A percentile compares a stretch with the other conserved stretches of the same genome.
Evolutionary conservation across 2,329 filamentous ascomycete species (phyloP).

Genomic region (Elsinoe necatrix): DNA sequence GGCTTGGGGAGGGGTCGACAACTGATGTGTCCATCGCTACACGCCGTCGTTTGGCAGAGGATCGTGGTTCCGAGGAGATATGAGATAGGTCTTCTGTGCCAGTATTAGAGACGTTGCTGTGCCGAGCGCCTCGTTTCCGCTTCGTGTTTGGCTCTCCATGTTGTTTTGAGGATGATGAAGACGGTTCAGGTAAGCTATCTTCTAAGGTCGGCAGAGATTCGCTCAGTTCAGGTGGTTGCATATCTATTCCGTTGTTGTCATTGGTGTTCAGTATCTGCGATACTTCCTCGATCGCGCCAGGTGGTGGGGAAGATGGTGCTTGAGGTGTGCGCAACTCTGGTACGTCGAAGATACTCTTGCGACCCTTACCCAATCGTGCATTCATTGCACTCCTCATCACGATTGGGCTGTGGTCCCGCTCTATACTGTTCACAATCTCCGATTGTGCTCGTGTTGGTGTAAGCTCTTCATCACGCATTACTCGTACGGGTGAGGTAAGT

Average conservation of each 20-base stretch:
- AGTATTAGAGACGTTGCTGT: conserved; percentile 6
- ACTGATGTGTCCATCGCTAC: not conserved
- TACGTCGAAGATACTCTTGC: conserved; percentile 19
- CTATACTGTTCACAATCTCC: conserved; percentile 24
- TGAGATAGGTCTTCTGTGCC: not conserved
- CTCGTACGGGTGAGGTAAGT: conserved; percentile 39
- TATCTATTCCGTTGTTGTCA: not conserved
- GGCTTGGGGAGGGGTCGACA: conserved; percentile 8
- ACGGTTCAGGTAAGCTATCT: conserved; percentile 11
- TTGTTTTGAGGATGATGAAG: conserved; percentile 2
- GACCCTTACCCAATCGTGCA: conserved; percentile 4
- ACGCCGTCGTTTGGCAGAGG: conserved; percentile 10
- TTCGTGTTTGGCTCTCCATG: conserved; percentile 13
- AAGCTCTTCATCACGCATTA: conserved; percentile 1
- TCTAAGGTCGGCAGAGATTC: conserved; percentile 14
- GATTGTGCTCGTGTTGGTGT: conserved; percentile 18
- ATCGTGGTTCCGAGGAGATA: not conserved
- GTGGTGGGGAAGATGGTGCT: conserved; percentile 7
- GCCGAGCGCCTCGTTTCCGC: conserved; percentile 9
- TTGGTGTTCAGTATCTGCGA: conserved; percentile 14
- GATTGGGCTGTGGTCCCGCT: conserved; percentile 26
- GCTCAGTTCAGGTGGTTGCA: not conserved
- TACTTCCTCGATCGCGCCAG: conserved; percentile 9
- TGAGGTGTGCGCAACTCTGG: conserved; percentile 8
- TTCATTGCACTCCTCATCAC: conserved; percentile 20